Base-by-base conservation (phyloP, 805 yeast genomes). In the Ogataea glucozyma region DNA sequence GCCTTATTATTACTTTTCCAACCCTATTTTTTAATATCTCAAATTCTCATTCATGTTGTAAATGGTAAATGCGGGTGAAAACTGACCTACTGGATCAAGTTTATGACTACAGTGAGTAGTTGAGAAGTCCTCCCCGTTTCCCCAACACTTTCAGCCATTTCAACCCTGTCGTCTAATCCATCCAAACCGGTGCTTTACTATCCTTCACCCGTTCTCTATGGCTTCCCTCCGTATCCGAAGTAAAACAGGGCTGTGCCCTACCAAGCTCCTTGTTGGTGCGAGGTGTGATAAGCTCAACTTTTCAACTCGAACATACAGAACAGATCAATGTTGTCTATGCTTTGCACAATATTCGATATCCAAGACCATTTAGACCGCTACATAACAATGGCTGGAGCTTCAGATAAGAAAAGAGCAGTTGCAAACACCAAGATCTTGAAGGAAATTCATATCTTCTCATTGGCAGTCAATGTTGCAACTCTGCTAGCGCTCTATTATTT, bases 401-500 rank as follows among this genome's bases (percentile, higher is more conserved):
- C 69, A 13, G 69, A 66, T 37, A 66, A 66, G 55, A 66, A 66
- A 47, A 64, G 60, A 41, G 69, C 69, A 11, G 48, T 41, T 13
- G 37, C 62, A 29, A 66, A 66, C 46, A 29, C 41, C 9, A 58
- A 60, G 27, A 53, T 57, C 6, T 47, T 66, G 24, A 58, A 56
- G 31, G 65, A 63, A 32, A 53, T 66, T 16, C 70, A 66, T 51
- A 34, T 54, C 2, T 39, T 64, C n/a, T 66, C 79, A 1, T 41
- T 55, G 0, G 57, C 58, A 3, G 54, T 80, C 21, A 73, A 76
- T 49, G 47, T 52, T 1, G n/a, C 73, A 4, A 59, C 71, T 3
- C 34, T 81, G n/a, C 3, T 71, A 1, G 54, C 65, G 1, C 53
- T 71, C 13, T 64, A 64, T 32, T 30, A 67, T 4, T 57, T 78